Conservation (phyloP, 495 filamentous ascomycete species). For the Glarea lozoyensis region DNA sequence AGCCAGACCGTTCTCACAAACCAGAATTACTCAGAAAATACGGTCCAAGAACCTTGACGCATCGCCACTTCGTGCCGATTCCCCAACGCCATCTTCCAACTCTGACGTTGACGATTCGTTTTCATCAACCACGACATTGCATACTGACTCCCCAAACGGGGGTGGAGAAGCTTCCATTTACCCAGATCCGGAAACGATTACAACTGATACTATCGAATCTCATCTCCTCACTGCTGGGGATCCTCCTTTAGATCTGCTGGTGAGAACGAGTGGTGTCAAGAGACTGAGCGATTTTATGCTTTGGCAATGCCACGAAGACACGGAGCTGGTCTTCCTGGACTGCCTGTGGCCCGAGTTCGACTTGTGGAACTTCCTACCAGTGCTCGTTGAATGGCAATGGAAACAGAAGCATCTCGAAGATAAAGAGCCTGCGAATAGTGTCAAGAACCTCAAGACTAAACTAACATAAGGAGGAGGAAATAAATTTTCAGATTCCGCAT, state of each 20-base stretch:
- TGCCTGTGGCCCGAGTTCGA: constrained; percentile 97
- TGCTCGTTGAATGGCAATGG: constrained; percentile 87
- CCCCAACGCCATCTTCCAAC: constrained; percentile 18
- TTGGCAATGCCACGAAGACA: constrained; percentile 92
- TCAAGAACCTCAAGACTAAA: constrained; percentile 13
- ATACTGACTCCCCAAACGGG: constrained; percentile 19
- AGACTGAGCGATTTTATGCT: constrained; percentile 95
- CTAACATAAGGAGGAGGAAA: constrained; percentile 12
- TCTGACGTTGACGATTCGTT: constrained; percentile 20
- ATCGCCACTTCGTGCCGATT: constrained; percentile 12
- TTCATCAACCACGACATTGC: constrained; percentile 21
- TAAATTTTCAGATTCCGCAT: not conserved
- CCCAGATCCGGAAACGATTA: constrained; percentile 78
- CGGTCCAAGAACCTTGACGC: constrained; percentile 43
- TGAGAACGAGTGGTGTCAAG: constrained; percentile 87
- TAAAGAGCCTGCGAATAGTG: constrained; percentile 8
- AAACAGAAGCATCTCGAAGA: constrained; percentile 32
- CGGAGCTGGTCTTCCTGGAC: constrained; percentile 83
- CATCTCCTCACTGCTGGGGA: constrained; percentile 78
- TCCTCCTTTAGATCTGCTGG: constrained; percentile 81
- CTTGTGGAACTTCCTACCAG: constrained; percentile 87
- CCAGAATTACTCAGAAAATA: constrained; percentile 77
- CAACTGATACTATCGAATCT: constrained; percentile 60
- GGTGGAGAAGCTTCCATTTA: constrained; percentile 15
- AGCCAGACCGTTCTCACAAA: constrained; percentile 72